Evolutionary conservation across 2,329 filamentous ascomycete species (phyloP).

Genomic region (Fusarium sororula): DNA sequence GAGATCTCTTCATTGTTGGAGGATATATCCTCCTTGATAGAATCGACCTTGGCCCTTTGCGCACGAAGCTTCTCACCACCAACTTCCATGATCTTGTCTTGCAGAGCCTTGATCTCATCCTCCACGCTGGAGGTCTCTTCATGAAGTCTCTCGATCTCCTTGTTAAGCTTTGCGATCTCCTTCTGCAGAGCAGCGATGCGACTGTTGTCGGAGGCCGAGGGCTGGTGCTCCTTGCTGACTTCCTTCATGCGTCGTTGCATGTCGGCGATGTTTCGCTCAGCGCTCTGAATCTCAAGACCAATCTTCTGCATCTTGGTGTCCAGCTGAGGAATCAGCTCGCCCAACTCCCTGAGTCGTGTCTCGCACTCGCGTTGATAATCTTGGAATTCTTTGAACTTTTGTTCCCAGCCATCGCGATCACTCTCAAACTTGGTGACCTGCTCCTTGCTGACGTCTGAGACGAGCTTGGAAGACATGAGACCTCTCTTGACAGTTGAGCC

Average conservation of each 20-base stretch:
- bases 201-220: conserved; percentile 80
- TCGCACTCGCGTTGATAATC: conserved; percentile 86
- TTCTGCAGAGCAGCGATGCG: conserved; percentile 78
- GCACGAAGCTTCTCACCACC: conserved; percentile 91
- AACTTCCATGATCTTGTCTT: conserved; percentile 98
- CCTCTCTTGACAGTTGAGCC: conserved; percentile 90
- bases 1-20: conserved; percentile 84
- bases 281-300: conserved; percentile 85
- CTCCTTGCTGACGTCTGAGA: conserved; percentile 86
- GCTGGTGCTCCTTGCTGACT: conserved; percentile 80
- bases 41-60: conserved; percentile 91
- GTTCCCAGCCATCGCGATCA: conserved; percentile 84
- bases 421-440: conserved; percentile 87
- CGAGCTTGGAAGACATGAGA: conserved; percentile 95
- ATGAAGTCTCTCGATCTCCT: conserved; percentile 81
- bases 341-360: conserved; percentile 73
- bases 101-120: conserved; percentile 88
- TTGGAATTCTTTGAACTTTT: conserved; percentile 83
- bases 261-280: conserved; percentile 84
- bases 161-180: conserved; percentile 77
- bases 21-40: conserved; percentile 85
- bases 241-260: conserved; percentile 87
- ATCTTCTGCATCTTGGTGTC: conserved; percentile 95
- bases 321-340: conserved; percentile 81
- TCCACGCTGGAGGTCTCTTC: conserved; percentile 90